Conservation (phyloP, 768 basidiomycete species). For the Suillus subaureus region DNA sequence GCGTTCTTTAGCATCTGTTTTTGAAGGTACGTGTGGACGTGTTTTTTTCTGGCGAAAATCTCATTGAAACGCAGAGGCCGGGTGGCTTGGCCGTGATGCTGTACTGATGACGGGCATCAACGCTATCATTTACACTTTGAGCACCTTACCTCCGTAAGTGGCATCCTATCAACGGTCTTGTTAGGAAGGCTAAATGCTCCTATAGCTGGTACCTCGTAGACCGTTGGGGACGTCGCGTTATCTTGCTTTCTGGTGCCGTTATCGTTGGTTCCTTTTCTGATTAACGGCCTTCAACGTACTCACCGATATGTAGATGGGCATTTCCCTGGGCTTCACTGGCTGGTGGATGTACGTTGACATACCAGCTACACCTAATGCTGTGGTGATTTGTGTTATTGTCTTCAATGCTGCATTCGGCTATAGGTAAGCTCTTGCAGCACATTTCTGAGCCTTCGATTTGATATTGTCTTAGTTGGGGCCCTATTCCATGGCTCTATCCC, state of each 20-base stretch:
- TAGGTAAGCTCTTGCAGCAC: conserved; percentile 44
- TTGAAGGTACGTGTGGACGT: conserved; percentile 64
- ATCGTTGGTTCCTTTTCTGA: conserved; percentile 49
- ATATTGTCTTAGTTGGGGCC: conserved; percentile 65
- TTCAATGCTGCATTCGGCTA: conserved; percentile 96
- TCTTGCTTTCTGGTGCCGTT: conserved; percentile 84
- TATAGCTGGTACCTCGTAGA: conserved; percentile 92
- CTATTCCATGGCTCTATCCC: conserved; percentile 85
- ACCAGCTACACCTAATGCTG: conserved; percentile 80
- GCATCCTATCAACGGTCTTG: neutral
- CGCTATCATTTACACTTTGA: conserved; percentile 75
- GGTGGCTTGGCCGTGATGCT: conserved; percentile 93
- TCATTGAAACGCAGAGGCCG: conserved; percentile 64
- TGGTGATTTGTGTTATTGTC: conserved; percentile 85
- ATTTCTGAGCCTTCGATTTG: neutral
- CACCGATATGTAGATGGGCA: conserved; percentile 63
- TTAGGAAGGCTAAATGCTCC: conserved; percentile 6
- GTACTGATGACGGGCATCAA: conserved; percentile 97
- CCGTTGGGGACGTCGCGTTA: conserved; percentile 84
- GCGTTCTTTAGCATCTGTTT: conserved; percentile 68
- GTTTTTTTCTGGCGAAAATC: neutral
- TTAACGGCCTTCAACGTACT: conserved; percentile 11
- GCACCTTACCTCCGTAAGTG: conserved; percentile 80
- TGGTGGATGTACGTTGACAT: conserved; percentile 95
- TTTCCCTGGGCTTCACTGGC: conserved; percentile 77